phyloP scores from a whole-genome alignment of 2,329 filamentous ascomycete genomes.

The Fusarium siculi region DNA sequence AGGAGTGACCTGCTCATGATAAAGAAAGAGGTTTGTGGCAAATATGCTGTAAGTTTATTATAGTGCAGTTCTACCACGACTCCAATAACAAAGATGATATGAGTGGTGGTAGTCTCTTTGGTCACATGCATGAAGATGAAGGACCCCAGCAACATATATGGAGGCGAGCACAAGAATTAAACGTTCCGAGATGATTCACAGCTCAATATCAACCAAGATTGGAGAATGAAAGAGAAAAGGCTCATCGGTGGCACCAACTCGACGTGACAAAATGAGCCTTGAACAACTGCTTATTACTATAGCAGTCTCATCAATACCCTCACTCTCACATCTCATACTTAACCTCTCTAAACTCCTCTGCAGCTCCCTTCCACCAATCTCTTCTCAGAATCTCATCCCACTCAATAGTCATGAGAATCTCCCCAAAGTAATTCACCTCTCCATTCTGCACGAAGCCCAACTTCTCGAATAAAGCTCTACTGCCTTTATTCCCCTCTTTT shows the following conservation, averaged over 20 bases:
- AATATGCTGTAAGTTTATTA: not conserved
- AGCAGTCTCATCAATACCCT: not conserved
- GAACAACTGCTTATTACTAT: not conserved
- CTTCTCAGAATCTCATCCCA: conserved; percentile 43
- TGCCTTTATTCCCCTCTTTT: conserved; percentile 64
- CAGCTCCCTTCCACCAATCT: conserved; percentile 39
- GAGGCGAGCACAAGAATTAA: not conserved
- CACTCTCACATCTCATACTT: conserved; percentile 27
- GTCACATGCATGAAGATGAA: not conserved
- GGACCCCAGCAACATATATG: not conserved
- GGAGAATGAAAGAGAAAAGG: not conserved
- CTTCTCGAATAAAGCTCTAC: conserved; percentile 61
- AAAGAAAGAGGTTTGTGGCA: not conserved
- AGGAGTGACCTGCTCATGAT: not conserved
- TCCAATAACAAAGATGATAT: not conserved
- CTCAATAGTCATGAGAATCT: conserved; percentile 62
- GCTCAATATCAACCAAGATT: too few species aligned
- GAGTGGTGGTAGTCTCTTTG: not conserved
- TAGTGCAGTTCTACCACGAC: not conserved
- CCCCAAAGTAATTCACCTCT: conserved; percentile 68
- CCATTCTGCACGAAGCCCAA: conserved; percentile 65
- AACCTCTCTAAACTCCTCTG: conserved; percentile 37
- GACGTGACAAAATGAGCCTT: not conserved
- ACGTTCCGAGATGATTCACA: too few species aligned
- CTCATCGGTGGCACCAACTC: not conserved